Conservation (phyloP, 1,284 basidiomycete genomes). For the Ceratobasidium sp. region DNA sequence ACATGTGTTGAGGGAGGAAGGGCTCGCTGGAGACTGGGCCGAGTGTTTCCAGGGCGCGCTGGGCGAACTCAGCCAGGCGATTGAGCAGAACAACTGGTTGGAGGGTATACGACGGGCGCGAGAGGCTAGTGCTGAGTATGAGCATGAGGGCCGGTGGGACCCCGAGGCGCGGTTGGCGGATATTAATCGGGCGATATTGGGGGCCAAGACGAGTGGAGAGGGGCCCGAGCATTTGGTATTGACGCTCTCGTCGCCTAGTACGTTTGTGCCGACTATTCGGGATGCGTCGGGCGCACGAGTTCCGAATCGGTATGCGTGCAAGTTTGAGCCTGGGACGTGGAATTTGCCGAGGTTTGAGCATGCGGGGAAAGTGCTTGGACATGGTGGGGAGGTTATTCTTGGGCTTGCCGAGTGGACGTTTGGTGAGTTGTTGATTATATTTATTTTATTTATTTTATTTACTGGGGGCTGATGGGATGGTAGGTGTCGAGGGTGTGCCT, state of each 20-base stretch:
- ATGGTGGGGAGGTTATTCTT: conserved; percentile 45
- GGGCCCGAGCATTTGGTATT: background rate
- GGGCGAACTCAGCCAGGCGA: conserved; percentile 30
- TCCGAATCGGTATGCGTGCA: conserved; percentile 46
- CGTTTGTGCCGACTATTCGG: conserved; percentile 40
- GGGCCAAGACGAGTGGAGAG: background rate
- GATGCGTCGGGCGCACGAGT: conserved; percentile 28
- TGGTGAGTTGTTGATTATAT: conserved; percentile 32
- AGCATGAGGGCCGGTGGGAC: conserved; percentile 9
- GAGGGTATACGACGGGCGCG: conserved; percentile 25
- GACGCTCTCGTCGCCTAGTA: conserved; percentile 28
- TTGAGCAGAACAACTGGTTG: conserved; percentile 35
- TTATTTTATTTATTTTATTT: background rate
- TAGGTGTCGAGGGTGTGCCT: conserved; percentile 9
- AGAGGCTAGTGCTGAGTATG: background rate
- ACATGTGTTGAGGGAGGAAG: conserved; percentile 36
- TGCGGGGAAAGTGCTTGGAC: conserved; percentile 32
- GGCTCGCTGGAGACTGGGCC: conserved; percentile 34
- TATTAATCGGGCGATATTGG: conserved; percentile 39
- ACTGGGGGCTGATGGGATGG: conserved; percentile 5
- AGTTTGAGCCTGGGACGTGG: conserved; percentile 43
- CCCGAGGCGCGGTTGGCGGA: conserved; percentile 32
- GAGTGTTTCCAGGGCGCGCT: conserved; percentile 33
- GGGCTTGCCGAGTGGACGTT: conserved; percentile 47
- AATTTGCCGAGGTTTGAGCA: conserved; percentile 44